Evolutionary conservation across 352 stramenopile species (phyloP).

Genomic region (Phytophthora megakarya): DNA sequence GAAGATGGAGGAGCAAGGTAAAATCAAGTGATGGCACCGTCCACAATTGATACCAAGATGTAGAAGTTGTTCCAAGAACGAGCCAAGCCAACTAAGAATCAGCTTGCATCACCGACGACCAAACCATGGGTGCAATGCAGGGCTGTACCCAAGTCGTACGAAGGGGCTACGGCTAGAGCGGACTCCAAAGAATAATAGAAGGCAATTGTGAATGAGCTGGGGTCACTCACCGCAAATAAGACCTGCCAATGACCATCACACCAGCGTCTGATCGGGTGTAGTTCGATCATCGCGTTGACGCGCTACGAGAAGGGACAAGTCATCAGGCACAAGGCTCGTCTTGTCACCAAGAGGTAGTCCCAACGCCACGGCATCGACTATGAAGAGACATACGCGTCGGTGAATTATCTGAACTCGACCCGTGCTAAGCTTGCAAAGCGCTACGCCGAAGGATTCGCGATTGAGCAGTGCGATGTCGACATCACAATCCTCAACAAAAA

Average conservation of each 20-base stretch:
- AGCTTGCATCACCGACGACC: neutral
- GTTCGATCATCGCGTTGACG: slow-evolving; percentile 5
- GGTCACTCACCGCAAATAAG: too few relatives aligned
- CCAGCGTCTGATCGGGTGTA: slow-evolving; percentile 5
- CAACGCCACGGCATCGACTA: neutral
- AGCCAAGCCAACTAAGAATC: neutral
- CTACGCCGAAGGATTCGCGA: neutral
- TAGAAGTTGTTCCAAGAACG: neutral
- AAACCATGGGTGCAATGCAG: neutral
- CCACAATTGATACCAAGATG: neutral
- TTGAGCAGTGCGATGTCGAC: slow-evolving; percentile 1
- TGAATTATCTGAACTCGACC: neutral
- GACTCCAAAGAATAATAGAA: neutral
- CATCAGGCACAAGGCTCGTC: too few relatives aligned
- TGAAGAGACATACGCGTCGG: neutral
- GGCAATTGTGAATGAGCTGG: slow-evolving; percentile 6
- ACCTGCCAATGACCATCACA: too few relatives aligned
- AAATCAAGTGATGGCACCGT: neutral
- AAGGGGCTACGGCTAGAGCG: neutral
- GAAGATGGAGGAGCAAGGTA: neutral
- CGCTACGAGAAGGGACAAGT: neutral
- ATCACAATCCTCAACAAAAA: neutral
- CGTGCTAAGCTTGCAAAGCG: neutral
- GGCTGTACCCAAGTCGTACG: neutral
- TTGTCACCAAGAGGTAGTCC: neutral